These are phyloP conservation scores for Aspergillus biplanus DNA, from an alignment of 495 filamentous ascomycete genomes.

Conservation along the genomic window DNA sequence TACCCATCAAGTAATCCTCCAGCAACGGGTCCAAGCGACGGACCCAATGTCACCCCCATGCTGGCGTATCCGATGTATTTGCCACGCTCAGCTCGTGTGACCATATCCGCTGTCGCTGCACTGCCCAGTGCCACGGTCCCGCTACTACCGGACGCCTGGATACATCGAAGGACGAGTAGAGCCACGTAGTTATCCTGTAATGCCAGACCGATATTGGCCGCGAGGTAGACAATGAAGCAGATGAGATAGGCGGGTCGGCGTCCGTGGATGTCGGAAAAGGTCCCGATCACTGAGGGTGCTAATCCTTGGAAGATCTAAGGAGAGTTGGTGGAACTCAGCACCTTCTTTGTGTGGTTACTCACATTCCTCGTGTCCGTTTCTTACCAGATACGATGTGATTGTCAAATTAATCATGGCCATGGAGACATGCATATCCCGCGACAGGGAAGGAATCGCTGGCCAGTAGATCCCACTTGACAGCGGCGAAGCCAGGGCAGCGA, in stretches of 20 bases:
- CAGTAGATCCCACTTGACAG: slow-evolving; percentile 51
- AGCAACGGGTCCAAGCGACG: slow-evolving; percentile 63
- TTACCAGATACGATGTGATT: slow-evolving; percentile 49
- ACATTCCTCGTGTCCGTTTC: not conserved
- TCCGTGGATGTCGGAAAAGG: slow-evolving; percentile 51
- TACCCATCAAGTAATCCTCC: slow-evolving; percentile 67
- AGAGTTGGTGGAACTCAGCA: not conserved
- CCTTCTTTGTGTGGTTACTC: too few relatives aligned
- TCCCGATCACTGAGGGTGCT: slow-evolving; percentile 50
- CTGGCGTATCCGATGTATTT: slow-evolving; percentile 45
- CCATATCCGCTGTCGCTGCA: slow-evolving; percentile 47
- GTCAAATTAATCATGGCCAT: slow-evolving; percentile 48
- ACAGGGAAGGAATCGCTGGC: slow-evolving; percentile 42
- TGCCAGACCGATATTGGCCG: slow-evolving; percentile 52
- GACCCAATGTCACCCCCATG: slow-evolving; percentile 42
- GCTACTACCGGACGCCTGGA: slow-evolving; percentile 54
- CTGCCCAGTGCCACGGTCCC: slow-evolving; percentile 44
- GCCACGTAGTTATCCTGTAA: slow-evolving; percentile 47
- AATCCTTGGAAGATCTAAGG: slow-evolving; percentile 53
- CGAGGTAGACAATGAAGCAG: slow-evolving; percentile 47
- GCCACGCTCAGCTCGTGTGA: slow-evolving; percentile 48
- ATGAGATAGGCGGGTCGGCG: slow-evolving; percentile 50
- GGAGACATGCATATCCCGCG: slow-evolving; percentile 41
- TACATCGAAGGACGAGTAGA: slow-evolving; percentile 51
- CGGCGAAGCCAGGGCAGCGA: slow-evolving; percentile 41